Evolutionary conservation across 1,139 yeast species (phyloP).

Genomic region (Yamadazyma epiphylla): DNA sequence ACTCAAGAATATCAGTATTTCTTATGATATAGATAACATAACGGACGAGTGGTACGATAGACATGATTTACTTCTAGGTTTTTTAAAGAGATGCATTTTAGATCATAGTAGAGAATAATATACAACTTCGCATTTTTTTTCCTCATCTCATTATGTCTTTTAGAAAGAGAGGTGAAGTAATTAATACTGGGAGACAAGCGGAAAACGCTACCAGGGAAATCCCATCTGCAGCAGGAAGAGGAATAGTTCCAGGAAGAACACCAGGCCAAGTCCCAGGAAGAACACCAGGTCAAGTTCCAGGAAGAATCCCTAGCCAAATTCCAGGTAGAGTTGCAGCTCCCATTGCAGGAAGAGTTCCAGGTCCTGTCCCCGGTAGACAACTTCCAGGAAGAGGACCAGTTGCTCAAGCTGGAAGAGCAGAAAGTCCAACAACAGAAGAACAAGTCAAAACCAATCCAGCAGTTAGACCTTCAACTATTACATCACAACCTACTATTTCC

Average conservation of each 20-base stretch:
- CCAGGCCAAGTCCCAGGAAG: conserved; percentile 11
- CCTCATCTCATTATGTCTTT: conserved; percentile 49
- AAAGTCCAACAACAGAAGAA: conserved; percentile 5
- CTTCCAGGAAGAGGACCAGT: conserved; percentile 9
- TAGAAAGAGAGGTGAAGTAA: conserved; percentile 64
- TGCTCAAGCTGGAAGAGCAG: conserved; percentile 2
- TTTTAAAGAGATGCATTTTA: conserved; percentile 17
- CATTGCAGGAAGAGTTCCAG: conserved; percentile 9
- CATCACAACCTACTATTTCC: conserved; percentile 73
- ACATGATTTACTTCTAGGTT: conserved; percentile 27
- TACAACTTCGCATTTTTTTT: neutral
- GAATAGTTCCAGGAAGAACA: too few relatives aligned
- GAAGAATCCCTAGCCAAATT: conserved; percentile 10
- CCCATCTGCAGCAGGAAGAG: too few relatives aligned
- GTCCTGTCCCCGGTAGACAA: conserved; percentile 4
- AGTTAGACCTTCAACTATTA: conserved; percentile 64
- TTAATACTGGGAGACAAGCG: conserved; percentile 25
- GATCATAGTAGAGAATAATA: neutral
- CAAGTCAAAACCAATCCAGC: conserved; percentile 5
- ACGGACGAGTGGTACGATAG: conserved; percentile 35
- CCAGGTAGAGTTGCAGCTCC: conserved; percentile 18
- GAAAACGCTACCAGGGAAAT: too few relatives aligned
- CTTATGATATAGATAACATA: conserved; percentile 18
- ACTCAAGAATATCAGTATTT: conserved; percentile 20
- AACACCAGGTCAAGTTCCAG: conserved; percentile 3